phyloP scores from a whole-genome alignment of 768 basidiomycete genomes.

The Boletus fagicola region DNA sequence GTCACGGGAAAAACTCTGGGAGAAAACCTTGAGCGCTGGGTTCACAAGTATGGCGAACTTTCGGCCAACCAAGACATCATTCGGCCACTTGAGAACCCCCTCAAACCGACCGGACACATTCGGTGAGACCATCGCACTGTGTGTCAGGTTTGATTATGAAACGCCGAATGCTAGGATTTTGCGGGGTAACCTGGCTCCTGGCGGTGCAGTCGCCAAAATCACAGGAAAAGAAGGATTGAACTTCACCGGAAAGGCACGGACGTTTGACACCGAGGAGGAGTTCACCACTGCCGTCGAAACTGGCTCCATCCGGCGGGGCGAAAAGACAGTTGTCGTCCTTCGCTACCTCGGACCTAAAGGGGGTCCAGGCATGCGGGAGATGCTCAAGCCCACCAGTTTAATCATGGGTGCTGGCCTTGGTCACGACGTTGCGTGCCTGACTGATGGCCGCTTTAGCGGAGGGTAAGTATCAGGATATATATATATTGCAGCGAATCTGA shows the following conservation, averaged over 20 bases:
- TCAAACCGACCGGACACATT: constrained; percentile 88
- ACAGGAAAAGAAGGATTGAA: constrained; percentile 92
- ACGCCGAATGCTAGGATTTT: constrained; percentile 58
- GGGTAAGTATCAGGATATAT: constrained; percentile 58
- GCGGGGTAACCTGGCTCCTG: constrained; percentile 89
- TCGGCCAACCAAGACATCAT: constrained; percentile 79
- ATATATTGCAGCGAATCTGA: constrained; percentile 12
- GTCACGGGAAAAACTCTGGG: constrained; percentile 88
- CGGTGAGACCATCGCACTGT: constrained; percentile 46
- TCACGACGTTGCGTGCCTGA: constrained; percentile 92
- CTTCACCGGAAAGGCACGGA: constrained; percentile 89
- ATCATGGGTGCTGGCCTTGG: constrained; percentile 99
- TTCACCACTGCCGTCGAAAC: constrained; percentile 86
- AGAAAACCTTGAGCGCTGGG: constrained; percentile 92
- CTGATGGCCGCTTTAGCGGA: constrained; percentile 97
- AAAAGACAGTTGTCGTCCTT: constrained; percentile 95
- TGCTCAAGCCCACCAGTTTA: constrained; percentile 96
- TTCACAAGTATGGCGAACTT: constrained; percentile 73
- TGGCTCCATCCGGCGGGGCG: constrained; percentile 86
- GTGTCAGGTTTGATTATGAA: constrained; percentile 2
- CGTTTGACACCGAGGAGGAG: constrained; percentile 87
- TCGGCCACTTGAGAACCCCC: constrained; percentile 80
- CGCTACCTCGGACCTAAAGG: constrained; percentile 97
- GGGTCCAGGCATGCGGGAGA: constrained; percentile 99
- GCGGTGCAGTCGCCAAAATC: constrained; percentile 95